Base-by-base conservation (phyloP, 2,329 filamentous ascomycete genomes). In the Colletotrichum somersetense region DNA sequence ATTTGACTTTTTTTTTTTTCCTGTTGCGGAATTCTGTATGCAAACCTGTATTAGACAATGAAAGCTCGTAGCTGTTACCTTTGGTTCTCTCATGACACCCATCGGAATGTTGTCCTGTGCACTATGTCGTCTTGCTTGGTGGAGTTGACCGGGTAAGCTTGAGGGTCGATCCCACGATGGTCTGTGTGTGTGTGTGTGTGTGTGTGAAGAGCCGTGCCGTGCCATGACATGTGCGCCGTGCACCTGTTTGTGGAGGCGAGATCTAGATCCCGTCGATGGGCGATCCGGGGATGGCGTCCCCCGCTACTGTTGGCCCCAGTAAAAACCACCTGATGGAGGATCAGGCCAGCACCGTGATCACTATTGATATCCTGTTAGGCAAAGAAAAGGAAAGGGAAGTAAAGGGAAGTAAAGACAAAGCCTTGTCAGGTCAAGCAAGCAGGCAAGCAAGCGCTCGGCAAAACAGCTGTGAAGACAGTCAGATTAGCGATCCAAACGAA, bases 41-140 rank as follows among this genome's bases (percentile, higher is more conserved):
- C 66, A 61, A 72, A 48, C 26, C 59, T 70, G 70, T 72, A 70
- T 55, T 72, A 72, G 70, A 72, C 70, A 70, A 72, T 70, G 70
- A 72, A 70, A 46, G 66, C 61, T 55, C 61, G 59, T 62, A 70
- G 70, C 70, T 44, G 70, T 66, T 44, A 64, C 26, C 11, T 44
- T 42, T 23, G 33, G 6, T 11, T 20, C 55, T 26, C 44, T 64
- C 56, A 67, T 33, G 33, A 7, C 18, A n/a, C 38, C 18, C 20
- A 2, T 56, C 35, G 18, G 7, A 35, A 44, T 40, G 14, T 11
- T 30, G 59, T 18, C 33, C 33, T 12, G 42, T 8, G 44, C 46
- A 33, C 35, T 12, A n/a, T 26, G 16, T 53, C n/a, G 38, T 16
- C 18, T 18, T 42, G 2, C 33, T 46, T 46, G 57, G 35, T 58